Evolutionary conservation across 2,329 filamentous ascomycete species (phyloP), one percentile per base, ranked within the genome.

Genomic region (Hirsutella minnesotensis): DNA sequence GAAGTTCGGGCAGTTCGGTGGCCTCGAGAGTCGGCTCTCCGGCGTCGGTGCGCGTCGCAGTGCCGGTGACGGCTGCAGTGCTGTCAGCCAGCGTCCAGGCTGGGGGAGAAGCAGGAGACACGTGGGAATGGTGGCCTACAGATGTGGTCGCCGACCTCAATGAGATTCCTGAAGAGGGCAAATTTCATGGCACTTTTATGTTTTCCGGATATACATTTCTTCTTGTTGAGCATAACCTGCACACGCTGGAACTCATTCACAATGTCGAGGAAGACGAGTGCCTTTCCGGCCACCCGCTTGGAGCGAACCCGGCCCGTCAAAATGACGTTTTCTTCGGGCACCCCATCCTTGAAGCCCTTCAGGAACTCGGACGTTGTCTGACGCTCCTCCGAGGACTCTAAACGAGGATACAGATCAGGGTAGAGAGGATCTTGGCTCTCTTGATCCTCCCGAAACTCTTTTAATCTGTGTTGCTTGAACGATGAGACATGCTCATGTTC

Each of bases 231-330:
- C 67, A 94, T 79, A 47, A 81, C 73, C 64, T 98, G 92, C 29
- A 94, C 62, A 49, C 73, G 76, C 51, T 78, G 66, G 44, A 80
- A 82, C 56, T 86, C 79, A 59, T 87, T 79, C 51, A 79, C 70
- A 40, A 96, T 66, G 62, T 92, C 84, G 51, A 95, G 61, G 61
- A 98, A 98, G 49, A 87, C 70, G 52, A 98, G 78, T 63, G 84
- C 86, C 52, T 77, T 81, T 51, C 89, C 81, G 43, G 79, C 74
- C 39, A 76, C 69, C 48, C 86, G 83, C 56, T 84, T 75, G 38
- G 80, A 79, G 54, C 73, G 71, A 49, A 95, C 72, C 58, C 87
- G 86, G 62, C 88, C 86, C 41, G 53, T 56, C 27, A 65, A 57
- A 39, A 65, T 53, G 39, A 64, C 53, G 36, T 54, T 48, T 35